These are phyloP conservation scores for Chlorencoelia australis DNA, from an alignment of 2,329 filamentous ascomycete genomes.

Conservation along the genomic window DNA sequence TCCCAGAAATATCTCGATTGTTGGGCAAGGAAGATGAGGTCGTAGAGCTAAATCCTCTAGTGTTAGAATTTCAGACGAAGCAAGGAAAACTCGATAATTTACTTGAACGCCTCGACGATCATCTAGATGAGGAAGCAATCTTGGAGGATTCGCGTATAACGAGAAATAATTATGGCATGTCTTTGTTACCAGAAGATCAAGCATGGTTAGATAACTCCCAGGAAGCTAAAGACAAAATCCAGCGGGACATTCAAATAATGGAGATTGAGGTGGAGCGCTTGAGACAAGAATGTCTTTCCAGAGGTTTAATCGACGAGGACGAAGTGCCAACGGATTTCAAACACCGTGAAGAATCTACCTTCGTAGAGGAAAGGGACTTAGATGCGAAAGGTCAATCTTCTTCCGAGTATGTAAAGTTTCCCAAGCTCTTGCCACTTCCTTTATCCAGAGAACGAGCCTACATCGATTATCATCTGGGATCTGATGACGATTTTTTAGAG, in stretches of 20 bases:
- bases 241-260: slow-evolving; percentile 4
- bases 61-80: slow-evolving; percentile 9
- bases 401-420: slow-evolving; percentile 17
- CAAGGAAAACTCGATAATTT: slow-evolving; percentile 14
- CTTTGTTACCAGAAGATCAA: slow-evolving; percentile 10
- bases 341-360: slow-evolving; percentile 3
- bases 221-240: slow-evolving; percentile 1
- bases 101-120: slow-evolving; percentile 11
- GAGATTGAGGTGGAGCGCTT: slow-evolving; percentile 8
- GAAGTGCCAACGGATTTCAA: slow-evolving; percentile 13
- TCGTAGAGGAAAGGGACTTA: not conserved
- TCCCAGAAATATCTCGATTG: too few species aligned
- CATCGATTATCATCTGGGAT: not conserved
- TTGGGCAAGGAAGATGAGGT: slow-evolving; percentile 1
- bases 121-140: slow-evolving; percentile 8
- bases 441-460: not conserved
- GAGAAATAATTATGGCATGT: slow-evolving; percentile 4
- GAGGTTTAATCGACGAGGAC: slow-evolving; percentile 17
- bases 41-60: slow-evolving; percentile 17
- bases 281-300: slow-evolving; percentile 9
- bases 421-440: slow-evolving; percentile 10
- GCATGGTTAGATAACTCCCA: slow-evolving; percentile 14
- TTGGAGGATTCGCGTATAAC: slow-evolving; percentile 9
- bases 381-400: slow-evolving; percentile 3
- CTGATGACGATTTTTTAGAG: slow-evolving; percentile 1